phyloP scores from a whole-genome alignment of 768 basidiomycete genomes.

The Hemileccinum impolitum region DNA sequence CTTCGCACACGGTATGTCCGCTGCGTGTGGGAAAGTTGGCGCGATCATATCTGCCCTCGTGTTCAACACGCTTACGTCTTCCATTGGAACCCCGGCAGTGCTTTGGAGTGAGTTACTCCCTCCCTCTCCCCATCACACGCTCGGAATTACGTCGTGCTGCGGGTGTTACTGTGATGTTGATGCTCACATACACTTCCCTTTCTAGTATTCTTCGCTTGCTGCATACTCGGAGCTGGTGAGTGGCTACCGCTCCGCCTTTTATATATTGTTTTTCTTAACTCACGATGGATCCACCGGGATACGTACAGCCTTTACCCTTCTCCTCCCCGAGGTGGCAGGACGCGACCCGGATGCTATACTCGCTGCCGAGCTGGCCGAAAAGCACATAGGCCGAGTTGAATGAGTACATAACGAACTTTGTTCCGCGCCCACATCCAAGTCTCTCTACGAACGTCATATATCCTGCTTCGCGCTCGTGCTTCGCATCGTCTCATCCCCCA shows the following conservation, averaged over 20 bases:
- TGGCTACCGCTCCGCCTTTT: neutral
- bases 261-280: neutral
- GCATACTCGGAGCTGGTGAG: conserved; percentile 51
- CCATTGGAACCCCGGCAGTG: conserved; percentile 61
- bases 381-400: neutral
- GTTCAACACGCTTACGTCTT: conserved; percentile 59
- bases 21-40: conserved; percentile 70
- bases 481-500: too few species aligned
- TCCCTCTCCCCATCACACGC: neutral
- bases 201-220: conserved; percentile 65
- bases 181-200: neutral
- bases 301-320: conserved; percentile 35
- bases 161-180: neutral
- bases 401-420: neutral
- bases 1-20: conserved; percentile 71
- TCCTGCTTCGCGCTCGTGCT: too few species aligned
- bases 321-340: conserved; percentile 49
- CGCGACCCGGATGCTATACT: conserved; percentile 50
- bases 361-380: conserved; percentile 35
- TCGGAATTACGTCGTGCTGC: too few species aligned
- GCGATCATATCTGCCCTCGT: conserved; percentile 75
- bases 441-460: too few species aligned
- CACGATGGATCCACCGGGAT: neutral
- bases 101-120: conserved; percentile 61
- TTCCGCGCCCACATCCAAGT: too few species aligned